phyloP scores from a whole-genome alignment of 2,329 filamentous ascomycete species.

The Arachnomyces sp. region DNA sequence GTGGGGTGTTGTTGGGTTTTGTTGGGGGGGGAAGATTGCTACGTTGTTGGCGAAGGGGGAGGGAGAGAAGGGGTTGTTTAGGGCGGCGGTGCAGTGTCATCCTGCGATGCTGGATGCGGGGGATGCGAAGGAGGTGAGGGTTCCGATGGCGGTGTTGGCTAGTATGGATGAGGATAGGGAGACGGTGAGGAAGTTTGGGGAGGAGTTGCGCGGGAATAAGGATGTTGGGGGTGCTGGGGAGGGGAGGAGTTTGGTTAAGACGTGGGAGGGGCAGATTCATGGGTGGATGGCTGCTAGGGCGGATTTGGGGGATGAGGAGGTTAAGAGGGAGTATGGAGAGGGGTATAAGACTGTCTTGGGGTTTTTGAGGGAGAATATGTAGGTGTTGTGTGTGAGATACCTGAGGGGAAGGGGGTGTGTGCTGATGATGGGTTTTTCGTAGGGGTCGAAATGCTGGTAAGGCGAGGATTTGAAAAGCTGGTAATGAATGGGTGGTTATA shows the following conservation, averaged over 20 bases:
- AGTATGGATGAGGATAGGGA: conserved; percentile 45
- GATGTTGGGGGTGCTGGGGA: too few species aligned
- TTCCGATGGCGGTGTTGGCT: conserved; percentile 47
- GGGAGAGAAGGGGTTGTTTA: conserved; percentile 42
- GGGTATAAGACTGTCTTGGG: conserved; percentile 23
- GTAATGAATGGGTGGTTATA: too few species aligned
- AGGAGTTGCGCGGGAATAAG: conserved; percentile 18
- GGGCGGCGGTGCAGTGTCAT: conserved; percentile 44
- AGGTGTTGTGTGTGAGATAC: conserved; percentile 2
- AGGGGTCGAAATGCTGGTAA: too few species aligned
- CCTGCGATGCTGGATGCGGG: conserved; percentile 49
- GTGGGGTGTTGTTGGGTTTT: conserved; percentile 55
- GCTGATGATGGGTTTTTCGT: too few species aligned
- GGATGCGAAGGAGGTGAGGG: conserved; percentile 44
- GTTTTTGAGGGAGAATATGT: conserved; percentile 23
- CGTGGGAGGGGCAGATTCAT: conserved; percentile 25
- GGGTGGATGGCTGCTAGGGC: conserved; percentile 26
- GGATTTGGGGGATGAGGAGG: conserved; percentile 20
- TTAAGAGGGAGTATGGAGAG: conserved; percentile 25
- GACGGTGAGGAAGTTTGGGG: conserved; percentile 24
- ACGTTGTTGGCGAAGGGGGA: conserved; percentile 36
- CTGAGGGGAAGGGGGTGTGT: too few species aligned
- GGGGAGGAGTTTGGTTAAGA: conserved; percentile 23
- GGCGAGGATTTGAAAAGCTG: too few species aligned
- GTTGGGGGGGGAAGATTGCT: conserved; percentile 44